A percentile compares a stretch with the other conserved stretches of the same genome.
Conservation (phyloP, 2,329 filamentous ascomycete genomes). For the Calonectria hongkongensis region DNA sequence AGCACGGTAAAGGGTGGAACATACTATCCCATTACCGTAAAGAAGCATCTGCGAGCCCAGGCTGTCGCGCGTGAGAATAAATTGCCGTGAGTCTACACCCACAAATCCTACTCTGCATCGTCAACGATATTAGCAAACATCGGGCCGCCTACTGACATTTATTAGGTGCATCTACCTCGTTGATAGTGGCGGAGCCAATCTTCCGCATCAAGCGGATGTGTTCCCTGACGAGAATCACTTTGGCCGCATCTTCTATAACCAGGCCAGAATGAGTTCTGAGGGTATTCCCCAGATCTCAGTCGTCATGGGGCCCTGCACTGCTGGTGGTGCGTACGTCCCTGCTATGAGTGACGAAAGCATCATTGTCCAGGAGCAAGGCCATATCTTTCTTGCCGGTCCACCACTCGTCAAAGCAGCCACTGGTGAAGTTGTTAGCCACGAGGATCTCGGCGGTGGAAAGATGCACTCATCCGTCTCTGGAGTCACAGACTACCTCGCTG, state of each 20-base stretch:
- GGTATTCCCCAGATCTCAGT: constrained; percentile 96
- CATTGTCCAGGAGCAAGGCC: constrained; percentile 96
- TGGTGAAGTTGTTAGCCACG: constrained; percentile 91
- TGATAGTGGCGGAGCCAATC: constrained; percentile 95
- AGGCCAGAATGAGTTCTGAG: constrained; percentile 91
- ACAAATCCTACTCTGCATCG: neutral
- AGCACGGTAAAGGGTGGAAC: constrained; percentile 98
- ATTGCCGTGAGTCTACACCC: constrained; percentile 70
- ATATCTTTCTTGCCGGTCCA: constrained; percentile 96
- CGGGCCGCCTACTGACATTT: constrained; percentile 26
- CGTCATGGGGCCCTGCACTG: constrained; percentile 98
- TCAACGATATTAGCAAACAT: neutral
- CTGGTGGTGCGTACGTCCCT: constrained; percentile 95
- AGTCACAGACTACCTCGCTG: constrained; percentile 95
- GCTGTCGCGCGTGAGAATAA: constrained; percentile 92
- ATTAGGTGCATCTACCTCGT: constrained; percentile 92
- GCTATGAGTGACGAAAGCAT: constrained; percentile 99
- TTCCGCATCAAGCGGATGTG: constrained; percentile 95
- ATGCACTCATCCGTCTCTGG: constrained; percentile 94
- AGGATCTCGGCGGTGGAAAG: constrained; percentile 92
- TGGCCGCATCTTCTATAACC: constrained; percentile 98
- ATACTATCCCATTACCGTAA: constrained; percentile 97
- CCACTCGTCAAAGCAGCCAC: constrained; percentile 97
- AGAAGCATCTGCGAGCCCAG: constrained; percentile 96
- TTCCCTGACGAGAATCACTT: constrained; percentile 98